Conservation (phyloP, 768 basidiomycete species). For the Multifurca ochricompacta region DNA sequence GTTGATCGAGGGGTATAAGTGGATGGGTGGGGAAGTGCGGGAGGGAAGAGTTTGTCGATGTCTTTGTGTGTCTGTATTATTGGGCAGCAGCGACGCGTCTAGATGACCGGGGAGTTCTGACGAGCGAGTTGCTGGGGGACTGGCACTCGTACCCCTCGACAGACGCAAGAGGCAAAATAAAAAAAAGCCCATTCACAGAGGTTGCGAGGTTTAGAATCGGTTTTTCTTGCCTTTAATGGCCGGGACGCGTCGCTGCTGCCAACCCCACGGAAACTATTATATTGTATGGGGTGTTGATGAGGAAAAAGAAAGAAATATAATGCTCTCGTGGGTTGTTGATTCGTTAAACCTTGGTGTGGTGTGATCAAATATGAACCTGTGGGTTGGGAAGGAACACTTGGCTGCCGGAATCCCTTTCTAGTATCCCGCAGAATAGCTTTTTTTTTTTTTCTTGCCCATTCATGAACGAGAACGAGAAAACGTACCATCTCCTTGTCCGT, state of each 20-base stretch:
- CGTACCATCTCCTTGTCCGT: too few species aligned
- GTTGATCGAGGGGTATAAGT: too few species aligned
- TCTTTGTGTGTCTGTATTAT: background rate
- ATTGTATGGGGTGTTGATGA: background rate
- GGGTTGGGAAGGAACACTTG: too few species aligned
- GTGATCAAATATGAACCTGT: too few species aligned
- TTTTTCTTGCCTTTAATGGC: slow-evolving; percentile 12
- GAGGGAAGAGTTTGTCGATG: background rate
- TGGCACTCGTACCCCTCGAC: slow-evolving; percentile 14
- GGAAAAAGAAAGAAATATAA: background rate
- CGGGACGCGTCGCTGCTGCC: slow-evolving; percentile 10
- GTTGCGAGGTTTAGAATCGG: slow-evolving; percentile 15
- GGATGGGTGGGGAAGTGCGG: too few species aligned
- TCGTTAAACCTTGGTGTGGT: background rate
- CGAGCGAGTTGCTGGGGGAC: slow-evolving; percentile 10
- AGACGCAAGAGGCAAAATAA: slow-evolving; percentile 6
- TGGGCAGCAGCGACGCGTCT: slow-evolving; percentile 7
- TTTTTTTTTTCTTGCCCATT: too few species aligned
- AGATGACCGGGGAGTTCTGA: slow-evolving; percentile 17
- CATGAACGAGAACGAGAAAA: too few species aligned
- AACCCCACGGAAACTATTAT: background rate
- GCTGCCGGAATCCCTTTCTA: too few species aligned
- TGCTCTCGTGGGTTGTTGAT: slow-evolving; percentile 1
- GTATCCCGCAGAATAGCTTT: too few species aligned
- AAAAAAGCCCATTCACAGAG: slow-evolving; percentile 2